Conservation (phyloP, 2,329 filamentous ascomycete genomes). For the Aspergillus terreus region DNA sequence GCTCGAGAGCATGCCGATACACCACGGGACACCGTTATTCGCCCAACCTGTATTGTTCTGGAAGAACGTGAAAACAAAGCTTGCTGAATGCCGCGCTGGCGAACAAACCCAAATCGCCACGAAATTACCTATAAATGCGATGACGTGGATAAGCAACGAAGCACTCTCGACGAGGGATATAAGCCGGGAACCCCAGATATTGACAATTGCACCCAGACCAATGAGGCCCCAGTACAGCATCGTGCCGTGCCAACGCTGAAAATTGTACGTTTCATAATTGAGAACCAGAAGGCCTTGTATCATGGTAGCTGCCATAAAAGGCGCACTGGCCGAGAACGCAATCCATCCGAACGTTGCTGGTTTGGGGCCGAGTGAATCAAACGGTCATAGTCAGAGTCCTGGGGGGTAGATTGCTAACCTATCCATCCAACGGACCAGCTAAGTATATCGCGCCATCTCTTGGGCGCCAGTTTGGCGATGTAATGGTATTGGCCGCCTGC, state of each 20-base stretch:
- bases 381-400: too few species aligned
- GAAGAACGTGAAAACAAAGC: conserved; percentile 7
- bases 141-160: conserved; percentile 1
- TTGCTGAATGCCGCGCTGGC: background rate
- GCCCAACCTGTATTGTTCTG: conserved; percentile 10
- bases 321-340: conserved; percentile 28
- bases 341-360: conserved; percentile 9
- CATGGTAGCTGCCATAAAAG: conserved; percentile 44
- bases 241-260: conserved; percentile 41
- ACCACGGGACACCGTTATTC: conserved; percentile 11
- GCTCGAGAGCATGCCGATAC: conserved; percentile 8
- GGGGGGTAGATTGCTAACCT: background rate
- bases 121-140: conserved; percentile 1
- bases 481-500: conserved; percentile 12
- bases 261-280: conserved; percentile 38
- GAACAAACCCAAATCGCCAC: conserved; percentile 2
- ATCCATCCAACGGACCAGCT: conserved; percentile 10
- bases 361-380: background rate
- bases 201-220: background rate
- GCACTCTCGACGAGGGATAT: conserved; percentile 2
- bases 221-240: conserved; percentile 9
- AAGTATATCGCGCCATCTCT: background rate
- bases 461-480: conserved; percentile 2
- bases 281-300: conserved; percentile 45
- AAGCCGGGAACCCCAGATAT: conserved; percentile 4